Base-by-base conservation (phyloP, 2,329 filamentous ascomycete genomes). In the Fusarium avenaceum region DNA sequence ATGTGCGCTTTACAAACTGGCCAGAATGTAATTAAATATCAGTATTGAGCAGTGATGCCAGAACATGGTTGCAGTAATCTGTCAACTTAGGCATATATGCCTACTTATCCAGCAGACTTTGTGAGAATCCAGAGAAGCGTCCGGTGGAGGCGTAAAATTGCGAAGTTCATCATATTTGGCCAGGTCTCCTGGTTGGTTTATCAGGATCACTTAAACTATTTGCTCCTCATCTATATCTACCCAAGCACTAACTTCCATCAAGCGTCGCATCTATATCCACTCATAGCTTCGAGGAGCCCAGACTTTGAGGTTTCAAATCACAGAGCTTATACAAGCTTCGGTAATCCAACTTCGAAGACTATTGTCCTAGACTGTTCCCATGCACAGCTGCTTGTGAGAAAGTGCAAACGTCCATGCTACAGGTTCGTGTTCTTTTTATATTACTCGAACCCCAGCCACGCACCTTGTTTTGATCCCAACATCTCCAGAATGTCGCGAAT, bases 401-500 rank as follows among this genome's bases (percentile, higher is more conserved):
- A 63, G 38, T 50, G 46, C 44, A 30, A 45, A 42, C 46, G 50
- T 55, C 47, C 57, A 42, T 54, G 57, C 60, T 63, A 59, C 51
- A 63, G 52, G 49, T 63, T 70, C 54, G 39, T 70, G 44, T 45
- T 67, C 51, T 52, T 56, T 47, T 63, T 57, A 56, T 66, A 69
- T 73, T 51, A 57, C 62, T 40, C 60, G 58, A 55, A 39, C 32
- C 10, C 58, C 65, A 62, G 38, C 66, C 55, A 48, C 54, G 35
- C 54, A 13, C 54, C 57, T 33, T 49, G 40, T 72, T 73, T 73
- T 69, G 60, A 68, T 68, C 58, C 44, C 53, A 60, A 58, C 67
- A 57, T 57, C 54, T 52, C 51, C 44, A 69, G 52, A 46, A 67
- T 67, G 47, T 68, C 55, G 49, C 53, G 71, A 63, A 73, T 72